Evolutionary conservation across 106 monocot genomes (phyloP), one percentile per base, ranked within the genome.

Genomic region (Vanilla planifolia): DNA sequence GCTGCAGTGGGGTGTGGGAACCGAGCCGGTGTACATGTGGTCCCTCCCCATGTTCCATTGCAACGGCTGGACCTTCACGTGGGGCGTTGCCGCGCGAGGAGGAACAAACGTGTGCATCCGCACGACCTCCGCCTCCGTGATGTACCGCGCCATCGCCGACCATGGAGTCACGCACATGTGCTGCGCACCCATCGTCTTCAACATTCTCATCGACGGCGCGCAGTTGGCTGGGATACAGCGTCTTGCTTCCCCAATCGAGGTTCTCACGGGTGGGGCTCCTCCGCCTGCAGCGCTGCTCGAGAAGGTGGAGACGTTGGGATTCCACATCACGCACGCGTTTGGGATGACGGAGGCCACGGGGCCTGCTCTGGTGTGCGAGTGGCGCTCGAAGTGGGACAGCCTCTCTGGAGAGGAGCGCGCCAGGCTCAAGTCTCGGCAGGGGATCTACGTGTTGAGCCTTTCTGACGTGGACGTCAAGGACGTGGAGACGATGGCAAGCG

Each of bases 1-100:
- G 23, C 78, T 95, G 7, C 83, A 86, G 33, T 95, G 94, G 94
- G 86, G 68, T 2, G 85, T 95, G 2, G 73, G 68, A 1, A 16
- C 30, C 16, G 77, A 85, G 51, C 89, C 89, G 1, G 94, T 95
- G 3, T 95, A 95, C 62, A 48, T 89, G 2, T 95, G 89, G 94
- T 75, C 94, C 0, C 75, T 95, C 16, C 89, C 89, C 21, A 95
- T 95, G 94, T 95, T 95, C 60, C 94, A 95, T 46, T 95, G 94
- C 71, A 95, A 95, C 56, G 94, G 89, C 0, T 95, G 94, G 89
- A 83, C 86, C 28, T 83, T 95, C 77, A 78, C 94, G 0, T 95
- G 94, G 94, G 86, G 86, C n/a, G 58, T 95, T 59, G 85, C 89
- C 10, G 83, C 83, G 0, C 83, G 89, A 3, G 89, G 89, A 40